Evolutionary conservation across 2,329 filamentous ascomycete genomes (phyloP).

Genomic region (Tolypocladium tundrense): DNA sequence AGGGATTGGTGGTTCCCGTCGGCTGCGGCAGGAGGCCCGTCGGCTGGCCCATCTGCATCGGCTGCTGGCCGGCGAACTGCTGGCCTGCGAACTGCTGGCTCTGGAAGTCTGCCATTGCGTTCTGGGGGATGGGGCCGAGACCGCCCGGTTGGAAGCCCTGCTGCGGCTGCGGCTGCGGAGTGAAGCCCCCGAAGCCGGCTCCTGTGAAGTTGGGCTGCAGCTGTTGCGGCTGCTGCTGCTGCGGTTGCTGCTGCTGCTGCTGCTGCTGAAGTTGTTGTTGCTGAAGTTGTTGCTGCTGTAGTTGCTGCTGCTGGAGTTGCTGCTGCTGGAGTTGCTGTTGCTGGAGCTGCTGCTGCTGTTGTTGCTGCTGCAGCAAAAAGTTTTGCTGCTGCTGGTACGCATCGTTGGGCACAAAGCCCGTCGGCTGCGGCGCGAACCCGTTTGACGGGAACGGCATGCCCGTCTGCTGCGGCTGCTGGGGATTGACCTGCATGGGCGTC

Average conservation of each 20-base stretch:
- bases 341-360: conserved; percentile 21
- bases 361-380: conserved; percentile 17
- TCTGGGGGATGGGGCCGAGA: conserved; percentile 48
- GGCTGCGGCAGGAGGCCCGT: conserved; percentile 31
- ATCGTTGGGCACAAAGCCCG: conserved; percentile 16
- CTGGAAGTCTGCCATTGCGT: conserved; percentile 41
- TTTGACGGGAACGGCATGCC: conserved; percentile 19
- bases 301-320: conserved; percentile 21
- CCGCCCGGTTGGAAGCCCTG: conserved; percentile 41
- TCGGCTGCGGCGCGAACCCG: conserved; percentile 13
- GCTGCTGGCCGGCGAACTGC: conserved; percentile 11
- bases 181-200: conserved; percentile 76
- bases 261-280: conserved; percentile 21
- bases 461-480: conserved; percentile 26
- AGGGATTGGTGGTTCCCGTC: conserved; percentile 70
- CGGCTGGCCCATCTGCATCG: conserved; percentile 26
- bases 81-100: conserved; percentile 12
- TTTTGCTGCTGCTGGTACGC: conserved; percentile 23
- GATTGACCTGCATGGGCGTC: conserved; percentile 49
- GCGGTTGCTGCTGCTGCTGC: conserved; percentile 20
- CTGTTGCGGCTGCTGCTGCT: conserved; percentile 29
- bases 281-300: conserved; percentile 9
- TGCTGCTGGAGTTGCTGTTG: conserved; percentile 16
- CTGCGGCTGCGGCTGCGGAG: conserved; percentile 55
- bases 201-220: conserved; percentile 49